These are phyloP conservation scores for Colletotrichum phormii DNA, from an alignment of 2,329 filamentous ascomycete genomes.

Conservation along the genomic window DNA sequence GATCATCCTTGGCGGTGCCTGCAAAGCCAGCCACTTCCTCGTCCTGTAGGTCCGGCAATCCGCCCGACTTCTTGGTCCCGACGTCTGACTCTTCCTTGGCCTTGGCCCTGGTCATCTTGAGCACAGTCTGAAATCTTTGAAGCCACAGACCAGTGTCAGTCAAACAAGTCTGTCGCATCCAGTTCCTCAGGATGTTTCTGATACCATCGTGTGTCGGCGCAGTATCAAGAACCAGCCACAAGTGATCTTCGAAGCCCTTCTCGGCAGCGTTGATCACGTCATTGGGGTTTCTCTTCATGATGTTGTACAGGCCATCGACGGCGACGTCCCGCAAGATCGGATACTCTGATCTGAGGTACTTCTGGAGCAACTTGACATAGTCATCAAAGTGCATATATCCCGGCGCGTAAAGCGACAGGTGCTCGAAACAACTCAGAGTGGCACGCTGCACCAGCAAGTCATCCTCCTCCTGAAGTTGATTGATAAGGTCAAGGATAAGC, in stretches of 20 bases:
- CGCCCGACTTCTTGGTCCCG: conserved; percentile 55
- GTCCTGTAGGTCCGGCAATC: conserved; percentile 85
- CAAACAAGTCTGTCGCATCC: conserved; percentile 91
- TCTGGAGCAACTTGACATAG: conserved; percentile 87
- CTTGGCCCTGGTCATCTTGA: conserved; percentile 86
- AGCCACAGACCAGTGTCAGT: conserved; percentile 87
- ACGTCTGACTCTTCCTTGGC: conserved; percentile 63
- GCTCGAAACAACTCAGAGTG: conserved; percentile 86
- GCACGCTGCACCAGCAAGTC: conserved; percentile 78
- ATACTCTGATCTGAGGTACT: conserved; percentile 77
- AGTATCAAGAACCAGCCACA: conserved; percentile 90
- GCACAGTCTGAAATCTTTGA: conserved; percentile 85
- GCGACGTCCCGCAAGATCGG: conserved; percentile 81
- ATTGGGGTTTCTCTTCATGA: conserved; percentile 92
- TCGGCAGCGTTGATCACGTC: conserved; percentile 83
- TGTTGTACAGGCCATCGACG: conserved; percentile 88
- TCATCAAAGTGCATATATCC: conserved; percentile 85
- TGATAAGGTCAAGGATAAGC: conserved; percentile 87
- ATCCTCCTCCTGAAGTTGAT: conserved; percentile 78
- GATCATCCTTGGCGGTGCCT: conserved; percentile 66
- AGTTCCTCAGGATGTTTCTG: conserved; percentile 89
- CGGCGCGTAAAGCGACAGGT: conserved; percentile 91
- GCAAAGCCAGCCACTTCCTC: conserved; percentile 98
- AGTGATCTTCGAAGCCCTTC: conserved; percentile 84
- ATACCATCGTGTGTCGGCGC: conserved; percentile 81